Conservation (phyloP, 1,284 basidiomycete genomes). For the Neonothopanus nambi region DNA sequence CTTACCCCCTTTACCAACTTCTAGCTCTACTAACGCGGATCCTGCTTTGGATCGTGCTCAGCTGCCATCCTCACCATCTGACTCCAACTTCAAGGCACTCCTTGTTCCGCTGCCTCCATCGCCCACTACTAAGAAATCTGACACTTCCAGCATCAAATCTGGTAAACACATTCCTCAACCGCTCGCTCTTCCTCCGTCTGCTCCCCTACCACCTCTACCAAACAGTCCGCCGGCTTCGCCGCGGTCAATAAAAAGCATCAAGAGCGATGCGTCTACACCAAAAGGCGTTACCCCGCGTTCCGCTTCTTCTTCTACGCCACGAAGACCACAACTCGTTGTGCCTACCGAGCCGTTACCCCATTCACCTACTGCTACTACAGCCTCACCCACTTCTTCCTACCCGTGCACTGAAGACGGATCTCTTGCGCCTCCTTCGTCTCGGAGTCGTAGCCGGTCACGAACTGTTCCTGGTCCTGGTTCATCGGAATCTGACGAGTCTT, state of each 20-base stretch:
- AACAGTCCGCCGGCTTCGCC: neutral
- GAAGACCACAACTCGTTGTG: neutral
- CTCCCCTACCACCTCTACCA: too few relatives aligned
- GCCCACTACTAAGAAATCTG: neutral
- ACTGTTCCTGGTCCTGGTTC: neutral
- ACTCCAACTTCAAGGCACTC: too few relatives aligned
- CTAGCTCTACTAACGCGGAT: too few relatives aligned
- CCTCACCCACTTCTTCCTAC: neutral
- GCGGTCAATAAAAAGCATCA: neutral
- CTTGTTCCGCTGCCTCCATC: constrained; percentile 4
- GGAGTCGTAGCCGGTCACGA: neutral
- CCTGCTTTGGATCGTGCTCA: too few relatives aligned
- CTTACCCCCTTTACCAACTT: too few relatives aligned
- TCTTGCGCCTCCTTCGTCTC: neutral
- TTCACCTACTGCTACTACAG: neutral
- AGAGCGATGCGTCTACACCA: neutral
- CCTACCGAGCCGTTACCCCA: neutral
- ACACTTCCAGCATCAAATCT: neutral
- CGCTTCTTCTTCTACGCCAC: neutral
- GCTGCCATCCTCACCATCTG: too few relatives aligned
- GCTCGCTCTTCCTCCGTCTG: neutral
- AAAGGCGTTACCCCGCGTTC: neutral
- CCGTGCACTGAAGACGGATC: neutral
- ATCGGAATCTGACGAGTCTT: constrained; percentile 6
- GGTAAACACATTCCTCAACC: neutral